A percentile compares a stretch with the other conserved stretches of the same genome.
Evolutionary conservation across 495 filamentous ascomycete species (phyloP).

Genomic region (Aspergillus campestris): DNA sequence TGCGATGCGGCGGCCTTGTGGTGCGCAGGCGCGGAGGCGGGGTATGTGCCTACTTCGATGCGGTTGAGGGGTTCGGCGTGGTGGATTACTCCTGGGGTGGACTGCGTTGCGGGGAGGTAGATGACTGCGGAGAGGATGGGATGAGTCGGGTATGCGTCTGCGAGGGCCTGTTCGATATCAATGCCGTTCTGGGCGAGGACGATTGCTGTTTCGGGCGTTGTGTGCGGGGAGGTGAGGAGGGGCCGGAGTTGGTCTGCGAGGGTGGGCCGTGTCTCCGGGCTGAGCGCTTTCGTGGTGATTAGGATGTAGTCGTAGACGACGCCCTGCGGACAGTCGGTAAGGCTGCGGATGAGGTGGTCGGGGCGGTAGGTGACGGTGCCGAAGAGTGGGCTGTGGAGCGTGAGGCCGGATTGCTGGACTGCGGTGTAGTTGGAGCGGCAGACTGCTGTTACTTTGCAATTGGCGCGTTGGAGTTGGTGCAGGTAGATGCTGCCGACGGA

Average conservation of each 20-base stretch:
- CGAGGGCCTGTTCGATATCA: slow-evolving; percentile 41
- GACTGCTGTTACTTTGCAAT: slow-evolving; percentile 34
- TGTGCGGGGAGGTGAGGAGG: slow-evolving; percentile 20
- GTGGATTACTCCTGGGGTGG: slow-evolving; percentile 21
- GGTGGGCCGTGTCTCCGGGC: slow-evolving; percentile 29
- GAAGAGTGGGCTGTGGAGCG: slow-evolving; percentile 36
- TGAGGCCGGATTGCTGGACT: slow-evolving; percentile 38
- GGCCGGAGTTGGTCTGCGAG: slow-evolving; percentile 31
- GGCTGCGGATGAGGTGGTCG: slow-evolving; percentile 26
- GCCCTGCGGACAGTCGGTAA: slow-evolving; percentile 23
- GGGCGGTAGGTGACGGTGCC: slow-evolving; percentile 31
- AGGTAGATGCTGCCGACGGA: slow-evolving; percentile 40
- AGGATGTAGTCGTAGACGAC: slow-evolving; percentile 43
- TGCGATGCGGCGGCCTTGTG: slow-evolving; percentile 19
- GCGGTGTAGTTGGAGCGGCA: slow-evolving; percentile 46
- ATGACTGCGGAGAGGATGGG: slow-evolving; percentile 40
- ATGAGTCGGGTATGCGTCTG: slow-evolving; percentile 30
- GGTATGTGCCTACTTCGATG: slow-evolving; percentile 42
- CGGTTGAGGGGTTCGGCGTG: slow-evolving; percentile 21
- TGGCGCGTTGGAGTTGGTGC: slow-evolving; percentile 35
- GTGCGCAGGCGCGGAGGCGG: slow-evolving; percentile 16
- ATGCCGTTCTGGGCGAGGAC: slow-evolving; percentile 50
- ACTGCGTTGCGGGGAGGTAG: slow-evolving; percentile 42
- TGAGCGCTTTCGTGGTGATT: slow-evolving; percentile 21
- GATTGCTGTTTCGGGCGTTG: slow-evolving; percentile 34